A percentile compares a stretch with the other conserved stretches of the same genome.
These are phyloP conservation scores for Artemisia annua DNA, from an alignment of 129 eudicot species.

Conservation along the genomic window DNA sequence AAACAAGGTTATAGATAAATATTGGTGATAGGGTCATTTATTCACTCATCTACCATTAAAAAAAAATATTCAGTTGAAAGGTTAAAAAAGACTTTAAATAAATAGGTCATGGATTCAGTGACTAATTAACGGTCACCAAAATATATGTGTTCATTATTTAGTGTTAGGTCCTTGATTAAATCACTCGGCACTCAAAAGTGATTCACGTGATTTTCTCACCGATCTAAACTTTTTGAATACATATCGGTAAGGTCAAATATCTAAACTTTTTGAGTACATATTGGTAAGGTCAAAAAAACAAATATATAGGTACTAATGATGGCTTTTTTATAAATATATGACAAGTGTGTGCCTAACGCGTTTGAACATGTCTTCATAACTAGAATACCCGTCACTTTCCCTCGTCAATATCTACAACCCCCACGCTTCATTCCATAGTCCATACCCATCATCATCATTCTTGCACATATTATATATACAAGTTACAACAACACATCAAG, in stretches of 20 bases:
- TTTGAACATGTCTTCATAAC: slow-evolving; percentile 35
- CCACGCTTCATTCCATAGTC: slow-evolving; percentile 15
- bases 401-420: slow-evolving; percentile 39
- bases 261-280: background rate
- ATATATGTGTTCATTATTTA: too few relatives aligned
- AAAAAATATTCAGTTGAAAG: too few relatives aligned
- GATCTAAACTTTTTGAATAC: too few relatives aligned
- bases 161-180: too few relatives aligned
- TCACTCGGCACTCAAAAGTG: too few relatives aligned
- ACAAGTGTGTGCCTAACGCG: slow-evolving; percentile 35
- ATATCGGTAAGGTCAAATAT: background rate
- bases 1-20: too few relatives aligned
- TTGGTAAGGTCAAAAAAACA: background rate
- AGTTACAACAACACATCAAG: background rate
- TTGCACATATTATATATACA: background rate
- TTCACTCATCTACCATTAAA: too few relatives aligned
- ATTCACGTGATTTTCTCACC: too few relatives aligned
- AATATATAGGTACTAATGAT: background rate
- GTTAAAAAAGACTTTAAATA: too few relatives aligned
- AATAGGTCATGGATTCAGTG: too few relatives aligned
- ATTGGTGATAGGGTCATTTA: too few relatives aligned
- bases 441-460: background rate
- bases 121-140: too few relatives aligned
- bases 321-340: background rate
- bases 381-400: slow-evolving; percentile 50